Evolutionary conservation across 345 rosid genomes (phyloP).

Genomic region (Populus pruinosa): DNA sequence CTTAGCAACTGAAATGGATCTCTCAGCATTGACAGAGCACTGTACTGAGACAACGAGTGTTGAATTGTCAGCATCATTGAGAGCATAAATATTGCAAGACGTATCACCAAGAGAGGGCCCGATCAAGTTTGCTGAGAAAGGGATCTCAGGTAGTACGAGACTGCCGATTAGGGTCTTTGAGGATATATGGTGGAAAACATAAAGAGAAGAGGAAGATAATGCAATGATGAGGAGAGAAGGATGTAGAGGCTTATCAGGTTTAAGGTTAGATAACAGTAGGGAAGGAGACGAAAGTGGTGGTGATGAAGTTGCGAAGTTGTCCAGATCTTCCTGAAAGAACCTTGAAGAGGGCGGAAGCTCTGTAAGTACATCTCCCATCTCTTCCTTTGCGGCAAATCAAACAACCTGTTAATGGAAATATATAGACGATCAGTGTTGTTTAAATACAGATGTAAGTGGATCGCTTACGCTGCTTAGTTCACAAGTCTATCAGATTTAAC

Average conservation of each 20-base stretch:
- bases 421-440: neutral
- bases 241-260: conserved; percentile 47
- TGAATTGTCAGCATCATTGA: conserved; percentile 32
- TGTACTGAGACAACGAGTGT: conserved; percentile 59
- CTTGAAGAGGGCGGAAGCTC: conserved; percentile 95
- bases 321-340: conserved; percentile 90
- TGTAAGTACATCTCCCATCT: conserved; percentile 86
- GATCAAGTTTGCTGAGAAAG: conserved; percentile 55
- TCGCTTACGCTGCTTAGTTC: neutral
- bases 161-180: conserved; percentile 69
- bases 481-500: neutral
- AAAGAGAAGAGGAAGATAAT: conserved; percentile 64
- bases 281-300: conserved; percentile 68
- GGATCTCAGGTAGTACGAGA: conserved; percentile 72
- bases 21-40: conserved; percentile 59
- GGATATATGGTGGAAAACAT: conserved; percentile 47
- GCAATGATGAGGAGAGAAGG: conserved; percentile 73
- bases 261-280: conserved; percentile 55
- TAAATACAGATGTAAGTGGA: neutral
- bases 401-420: neutral
- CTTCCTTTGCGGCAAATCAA: conserved; percentile 4
- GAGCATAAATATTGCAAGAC: conserved; percentile 72
- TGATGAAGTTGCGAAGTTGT: conserved; percentile 57
- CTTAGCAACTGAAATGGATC: conserved; percentile 66
- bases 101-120: conserved; percentile 72